Base-by-base conservation (phyloP, 176 grass and related monocot genomes). In the Avena atlantica region DNA sequence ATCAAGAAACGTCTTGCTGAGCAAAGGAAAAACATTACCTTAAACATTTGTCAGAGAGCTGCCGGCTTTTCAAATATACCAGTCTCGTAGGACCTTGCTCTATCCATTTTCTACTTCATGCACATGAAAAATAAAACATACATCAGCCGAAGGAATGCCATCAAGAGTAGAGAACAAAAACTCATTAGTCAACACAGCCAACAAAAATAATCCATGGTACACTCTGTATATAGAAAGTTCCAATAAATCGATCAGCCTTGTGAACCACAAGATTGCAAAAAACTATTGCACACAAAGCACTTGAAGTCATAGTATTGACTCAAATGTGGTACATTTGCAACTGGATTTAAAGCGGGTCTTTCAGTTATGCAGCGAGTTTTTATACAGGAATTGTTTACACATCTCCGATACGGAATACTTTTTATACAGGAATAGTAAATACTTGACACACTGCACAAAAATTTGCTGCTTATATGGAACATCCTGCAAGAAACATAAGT, bases 41-140 rank as follows among this genome's bases (percentile, higher is more conserved):
- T 99, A 89, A 99, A 99, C 81, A 99, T 96, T 87, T 99, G 94
- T 70, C 96, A 52, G 79, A 99, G 91, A 94, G 96, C 97, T 12
- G 89, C 59, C 45, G 94, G 93, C 80, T 97, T 99, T 87, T 86
- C 94, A 81, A 99, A 99, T 82, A 94, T 89, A 86, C 97, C 94
- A 84, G 85, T 91, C 81, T 97, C 97, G 21, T 89, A 88, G 72
- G 92, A 94, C 82, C 94, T 94, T 87, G 88, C 88, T 86, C 92
- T 99, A 87, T 97, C 97, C 94, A 99, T 99, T 93, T 83, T 97
- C 97, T 99, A 91, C 40, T 80, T 62, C 34, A 90, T 34, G 63
- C 63, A 88, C 58, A 49, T 14, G 12, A 16, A 88, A 84, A 86
- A 74, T 1, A 84, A 88, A 84, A 76, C 12, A 81, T 57, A 84